Conservation (phyloP, 1,139 yeast genomes). For the Sporopachydermia cereana region DNA sequence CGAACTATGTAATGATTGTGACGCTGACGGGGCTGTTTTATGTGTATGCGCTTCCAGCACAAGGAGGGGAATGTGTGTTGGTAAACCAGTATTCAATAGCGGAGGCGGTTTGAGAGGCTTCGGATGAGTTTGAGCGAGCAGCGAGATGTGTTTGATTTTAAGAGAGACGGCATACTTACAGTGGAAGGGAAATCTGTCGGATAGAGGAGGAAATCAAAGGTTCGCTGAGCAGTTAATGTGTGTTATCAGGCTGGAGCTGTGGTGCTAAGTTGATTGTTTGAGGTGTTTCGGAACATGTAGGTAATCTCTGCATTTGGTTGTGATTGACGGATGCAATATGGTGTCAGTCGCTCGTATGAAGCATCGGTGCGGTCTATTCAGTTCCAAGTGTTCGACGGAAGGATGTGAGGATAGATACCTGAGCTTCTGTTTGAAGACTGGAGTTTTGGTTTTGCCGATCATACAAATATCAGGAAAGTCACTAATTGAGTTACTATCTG, state of each 20-base stretch:
- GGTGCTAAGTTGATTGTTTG: neutral
- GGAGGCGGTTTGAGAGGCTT: neutral
- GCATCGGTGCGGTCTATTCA: too few species aligned
- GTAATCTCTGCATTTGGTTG: too few species aligned
- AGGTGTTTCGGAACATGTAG: too few species aligned
- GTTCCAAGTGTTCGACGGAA: too few species aligned
- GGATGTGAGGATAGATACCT: too few species aligned
- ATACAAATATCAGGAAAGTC: too few species aligned
- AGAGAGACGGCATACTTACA: neutral
- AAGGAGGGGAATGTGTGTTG: constrained; percentile 87
- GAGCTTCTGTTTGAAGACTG: too few species aligned
- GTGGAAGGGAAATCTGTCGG: neutral
- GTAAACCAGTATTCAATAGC: constrained; percentile 50
- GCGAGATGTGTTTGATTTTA: neutral
- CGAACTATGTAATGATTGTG: constrained; percentile 63
- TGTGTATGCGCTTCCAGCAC: constrained; percentile 78
- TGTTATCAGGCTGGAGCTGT: neutral
- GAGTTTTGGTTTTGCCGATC: too few species aligned
- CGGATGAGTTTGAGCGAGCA: neutral
- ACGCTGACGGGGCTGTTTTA: constrained; percentile 83
- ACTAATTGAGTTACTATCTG: too few species aligned
- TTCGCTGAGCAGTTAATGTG: neutral
- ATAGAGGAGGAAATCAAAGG: neutral
- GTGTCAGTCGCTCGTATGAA: too few species aligned
- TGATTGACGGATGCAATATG: too few species aligned